Evolutionary conservation across 2,329 filamentous ascomycete genomes (phyloP).

Genomic region (Xylariaceae sp.): DNA sequence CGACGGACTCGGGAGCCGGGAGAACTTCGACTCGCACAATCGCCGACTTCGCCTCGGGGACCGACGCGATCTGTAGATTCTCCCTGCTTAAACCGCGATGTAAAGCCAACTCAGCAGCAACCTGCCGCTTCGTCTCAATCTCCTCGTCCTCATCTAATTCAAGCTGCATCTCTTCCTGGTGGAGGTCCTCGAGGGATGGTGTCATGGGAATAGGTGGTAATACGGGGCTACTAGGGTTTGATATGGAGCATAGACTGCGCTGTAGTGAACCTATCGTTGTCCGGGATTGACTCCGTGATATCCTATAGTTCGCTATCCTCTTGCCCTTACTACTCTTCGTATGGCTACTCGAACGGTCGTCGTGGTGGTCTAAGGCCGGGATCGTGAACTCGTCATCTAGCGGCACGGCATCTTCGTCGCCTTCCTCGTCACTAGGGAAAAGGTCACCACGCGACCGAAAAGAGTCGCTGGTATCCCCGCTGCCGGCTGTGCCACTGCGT

Average conservation of each 20-base stretch:
- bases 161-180: conserved; percentile 49
- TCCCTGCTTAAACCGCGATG: conserved; percentile 44
- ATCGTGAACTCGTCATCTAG: conserved; percentile 90
- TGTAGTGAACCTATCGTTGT: conserved; percentile 46
- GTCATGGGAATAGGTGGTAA: conserved; percentile 37
- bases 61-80: conserved; percentile 34
- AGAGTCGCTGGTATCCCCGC: conserved; percentile 79
- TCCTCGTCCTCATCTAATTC: conserved; percentile 51
- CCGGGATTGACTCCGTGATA: conserved; percentile 54
- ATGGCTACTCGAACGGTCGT: conserved; percentile 68
- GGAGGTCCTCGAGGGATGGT: conserved; percentile 49
- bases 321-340: conserved; percentile 60
- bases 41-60: conserved; percentile 31
- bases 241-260: conserved; percentile 22
- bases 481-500: conserved; percentile 75
- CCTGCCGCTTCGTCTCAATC: conserved; percentile 49
- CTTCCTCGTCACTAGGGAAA: conserved; percentile 79
- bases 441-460: conserved; percentile 84
- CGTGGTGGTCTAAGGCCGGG: conserved; percentile 70
- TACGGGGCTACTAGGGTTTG: conserved; percentile 31
- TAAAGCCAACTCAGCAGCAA: conserved; percentile 48
- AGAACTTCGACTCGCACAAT: conserved; percentile 28
- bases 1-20: conserved; percentile 23
- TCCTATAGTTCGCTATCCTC: conserved; percentile 37
- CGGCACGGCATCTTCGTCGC: conserved; percentile 90